These are phyloP conservation scores for Microbotryum silenes-acaulis DNA, from an alignment of 1,284 basidiomycete species.

Conservation along the genomic window DNA sequence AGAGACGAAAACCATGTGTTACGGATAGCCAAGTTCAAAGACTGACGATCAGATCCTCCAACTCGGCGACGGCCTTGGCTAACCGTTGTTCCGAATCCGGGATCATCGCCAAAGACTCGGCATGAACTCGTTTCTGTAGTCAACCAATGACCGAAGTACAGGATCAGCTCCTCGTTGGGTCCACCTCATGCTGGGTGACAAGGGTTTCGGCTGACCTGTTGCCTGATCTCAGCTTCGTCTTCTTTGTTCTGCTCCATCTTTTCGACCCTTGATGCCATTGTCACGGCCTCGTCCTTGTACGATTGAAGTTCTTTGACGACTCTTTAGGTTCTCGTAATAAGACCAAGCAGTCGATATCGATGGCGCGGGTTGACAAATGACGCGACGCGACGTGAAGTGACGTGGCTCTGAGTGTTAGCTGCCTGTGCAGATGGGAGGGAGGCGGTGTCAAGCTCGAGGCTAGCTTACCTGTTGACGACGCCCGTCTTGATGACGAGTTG, in stretches of 20 bases:
- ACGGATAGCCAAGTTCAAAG: neutral
- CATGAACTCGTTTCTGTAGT: slow-evolving; percentile 18
- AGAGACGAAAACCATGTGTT: neutral
- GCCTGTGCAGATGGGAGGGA: neutral
- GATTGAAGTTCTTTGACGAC: slow-evolving; percentile 22
- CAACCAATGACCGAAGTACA: no score
- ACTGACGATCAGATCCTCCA: slow-evolving; percentile 27
- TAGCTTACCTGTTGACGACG: slow-evolving; percentile 25
- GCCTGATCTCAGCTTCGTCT: slow-evolving; percentile 29
- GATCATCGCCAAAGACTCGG: slow-evolving; percentile 28
- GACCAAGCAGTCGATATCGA: no score
- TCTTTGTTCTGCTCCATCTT: slow-evolving; percentile 18
- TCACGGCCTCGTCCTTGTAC: slow-evolving; percentile 20
- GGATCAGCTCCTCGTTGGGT: no score
- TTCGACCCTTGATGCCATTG: neutral
- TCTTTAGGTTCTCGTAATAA: neutral
- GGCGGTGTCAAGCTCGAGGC: neutral
- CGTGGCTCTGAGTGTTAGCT: neutral
- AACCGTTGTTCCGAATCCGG: slow-evolving; percentile 30
- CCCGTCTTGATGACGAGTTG: slow-evolving; percentile 28
- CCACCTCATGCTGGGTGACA: no score
- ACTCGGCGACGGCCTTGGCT: slow-evolving; percentile 22
- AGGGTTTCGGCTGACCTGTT: slow-evolving; percentile 14
- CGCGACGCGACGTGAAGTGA: no score
- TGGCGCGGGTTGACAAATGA: no score